Evolutionary conservation across 148 eudicot species (phyloP), one percentile per base, ranked within the genome.

Genomic region (Amaranthus hypochondriacus): DNA sequence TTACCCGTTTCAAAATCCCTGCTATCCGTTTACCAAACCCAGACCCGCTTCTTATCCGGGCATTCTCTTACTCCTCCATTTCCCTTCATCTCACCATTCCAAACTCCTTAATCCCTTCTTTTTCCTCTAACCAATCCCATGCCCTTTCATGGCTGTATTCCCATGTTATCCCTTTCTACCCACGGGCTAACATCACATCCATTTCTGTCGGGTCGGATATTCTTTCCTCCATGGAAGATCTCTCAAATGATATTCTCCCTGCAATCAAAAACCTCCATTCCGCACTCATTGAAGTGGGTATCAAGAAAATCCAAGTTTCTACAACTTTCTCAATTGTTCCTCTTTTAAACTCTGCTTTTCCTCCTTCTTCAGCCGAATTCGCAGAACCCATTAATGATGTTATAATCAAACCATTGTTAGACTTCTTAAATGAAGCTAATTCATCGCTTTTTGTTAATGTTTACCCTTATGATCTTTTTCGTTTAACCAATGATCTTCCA

Each of bases 121-220:
- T 92, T 78, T 85, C 93, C 72, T 62, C 81, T 56, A 90, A 90
- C 72, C 79, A 76, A 80, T 88, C 98, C 69, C 74, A 82, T 71
- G 88, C 96, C 67, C 53, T 74, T 68, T 58, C 69, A 11, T 92
- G 87, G 89, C 88, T 92, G 57, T 76, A 76, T 81, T 54, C 79
- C 55, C 81, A 87, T 77, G 88, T 92, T 70, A 71, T 92, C 73
- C 97, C 97, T n/a, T 92, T 85, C 88, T 81, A 90, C 85, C 96
- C 97, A 10, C 93, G 93, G n/a, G 84, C 91, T 43, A 80, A 56
- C 53, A 83, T 92, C 72, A 59, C 93, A 74, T 10, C 81, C 81
- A 86, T 92, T 63, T 89, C 93, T 72, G 83, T 86, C 74, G 93
- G 96, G 5, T 14, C 77, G 15, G 85, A 86, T 73, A 64, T 75